Conservation (phyloP, 164 flowering plant genomes). For the Taxillus chinensis region DNA sequence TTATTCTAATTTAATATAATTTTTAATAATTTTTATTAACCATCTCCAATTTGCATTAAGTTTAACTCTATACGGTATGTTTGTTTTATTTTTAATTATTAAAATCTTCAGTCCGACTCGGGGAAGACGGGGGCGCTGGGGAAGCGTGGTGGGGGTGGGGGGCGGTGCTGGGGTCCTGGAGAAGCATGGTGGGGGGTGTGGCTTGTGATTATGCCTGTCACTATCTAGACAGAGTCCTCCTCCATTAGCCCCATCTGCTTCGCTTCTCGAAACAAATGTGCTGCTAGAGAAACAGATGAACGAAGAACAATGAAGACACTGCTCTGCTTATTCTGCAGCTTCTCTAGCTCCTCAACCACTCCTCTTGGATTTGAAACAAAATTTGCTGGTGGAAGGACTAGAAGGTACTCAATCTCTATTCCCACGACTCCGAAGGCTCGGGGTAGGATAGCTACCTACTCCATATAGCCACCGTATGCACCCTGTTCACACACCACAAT, state of each 20-base stretch:
- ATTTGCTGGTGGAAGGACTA: conserved; percentile 25
- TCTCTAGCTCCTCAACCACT: conserved; percentile 12
- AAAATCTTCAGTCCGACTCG: too few relatives aligned
- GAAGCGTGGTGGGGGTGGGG: too few relatives aligned
- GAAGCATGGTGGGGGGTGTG: background rate
- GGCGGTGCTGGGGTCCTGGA: too few relatives aligned
- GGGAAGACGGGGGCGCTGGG: too few relatives aligned
- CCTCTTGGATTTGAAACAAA: conserved; percentile 12
- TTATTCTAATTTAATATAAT: too few relatives aligned
- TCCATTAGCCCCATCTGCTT: background rate
- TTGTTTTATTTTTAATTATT: too few relatives aligned
- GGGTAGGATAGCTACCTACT: conserved; percentile 14
- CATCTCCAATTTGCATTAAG: too few relatives aligned
- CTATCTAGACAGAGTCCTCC: conserved; percentile 20
- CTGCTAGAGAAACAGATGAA: conserved; percentile 11
- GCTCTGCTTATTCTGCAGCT: conserved; percentile 14
- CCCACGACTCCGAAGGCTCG: conserved; percentile 18
- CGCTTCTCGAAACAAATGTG: conserved; percentile 18
- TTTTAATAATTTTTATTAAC: too few relatives aligned
- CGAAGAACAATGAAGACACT: conserved; percentile 25
- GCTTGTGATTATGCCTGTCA: conserved; percentile 16
- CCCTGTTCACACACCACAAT: conserved; percentile 34
- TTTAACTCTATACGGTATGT: too few relatives aligned
- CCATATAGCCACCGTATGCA: conserved; percentile 20
- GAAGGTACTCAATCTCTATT: conserved; percentile 22